A percentile compares a stretch with the other conserved stretches of the same genome.
These are phyloP conservation scores for Mucor piriformis DNA, from an alignment of 371 early-diverging fungal genomes.

Conservation along the genomic window DNA sequence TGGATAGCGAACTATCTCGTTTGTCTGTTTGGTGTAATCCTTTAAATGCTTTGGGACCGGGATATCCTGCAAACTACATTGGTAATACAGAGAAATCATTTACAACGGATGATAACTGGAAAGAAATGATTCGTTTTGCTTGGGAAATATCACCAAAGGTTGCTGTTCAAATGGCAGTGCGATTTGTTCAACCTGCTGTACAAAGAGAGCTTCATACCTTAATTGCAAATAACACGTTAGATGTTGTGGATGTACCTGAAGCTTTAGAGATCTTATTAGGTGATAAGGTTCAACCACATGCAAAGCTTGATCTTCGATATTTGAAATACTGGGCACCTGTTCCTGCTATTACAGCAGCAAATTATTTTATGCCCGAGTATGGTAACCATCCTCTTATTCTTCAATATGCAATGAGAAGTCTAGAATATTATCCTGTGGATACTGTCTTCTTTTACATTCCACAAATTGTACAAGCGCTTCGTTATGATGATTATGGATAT, in stretches of 20 bases:
- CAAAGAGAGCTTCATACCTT: constrained; percentile 69
- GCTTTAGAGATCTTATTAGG: constrained; percentile 75
- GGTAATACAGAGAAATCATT: constrained; percentile 38
- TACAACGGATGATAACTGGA: constrained; percentile 60
- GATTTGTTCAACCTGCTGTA: constrained; percentile 74
- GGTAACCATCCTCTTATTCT: constrained; percentile 82
- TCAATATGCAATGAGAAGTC: constrained; percentile 91
- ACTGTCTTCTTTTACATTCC: constrained; percentile 98
- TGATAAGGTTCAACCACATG: constrained; percentile 43
- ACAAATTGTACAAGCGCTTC: constrained; percentile 97
- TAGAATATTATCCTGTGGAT: constrained; percentile 90
- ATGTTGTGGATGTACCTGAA: constrained; percentile 75
- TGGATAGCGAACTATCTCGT: constrained; percentile 82
- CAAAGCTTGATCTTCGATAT: constrained; percentile 54
- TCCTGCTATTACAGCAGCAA: constrained; percentile 88
- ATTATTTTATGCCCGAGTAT: constrained; percentile 71
- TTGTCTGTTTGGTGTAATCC: constrained; percentile 80
- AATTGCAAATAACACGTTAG: constrained; percentile 65
- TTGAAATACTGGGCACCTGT: constrained; percentile 91
- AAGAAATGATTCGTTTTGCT: constrained; percentile 72
- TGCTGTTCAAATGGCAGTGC: constrained; percentile 78
- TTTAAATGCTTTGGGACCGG: constrained; percentile 42
- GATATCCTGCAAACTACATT: constrained; percentile 33
- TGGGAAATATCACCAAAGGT: constrained; percentile 81
- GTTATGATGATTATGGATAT: constrained; percentile 86